These are phyloP conservation scores for Globisporangium irregulare DNA, from an alignment of 352 stramenopile genomes.

Conservation along the genomic window DNA sequence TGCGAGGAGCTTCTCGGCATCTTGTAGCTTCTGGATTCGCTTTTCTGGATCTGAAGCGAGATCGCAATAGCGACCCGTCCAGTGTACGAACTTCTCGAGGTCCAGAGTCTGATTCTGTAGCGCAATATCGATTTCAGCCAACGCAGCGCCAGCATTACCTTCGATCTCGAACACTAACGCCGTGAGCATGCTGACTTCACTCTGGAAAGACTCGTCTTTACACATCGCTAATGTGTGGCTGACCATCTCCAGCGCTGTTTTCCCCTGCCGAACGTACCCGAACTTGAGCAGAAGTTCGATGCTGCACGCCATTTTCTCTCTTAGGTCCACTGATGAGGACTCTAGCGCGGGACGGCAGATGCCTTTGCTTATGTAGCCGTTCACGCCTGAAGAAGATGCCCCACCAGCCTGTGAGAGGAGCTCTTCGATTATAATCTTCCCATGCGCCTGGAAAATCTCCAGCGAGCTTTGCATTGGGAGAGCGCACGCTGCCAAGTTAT, in stretches of 20 bases:
- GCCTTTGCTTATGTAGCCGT: constrained; percentile 1
- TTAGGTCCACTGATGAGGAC: constrained; percentile 18
- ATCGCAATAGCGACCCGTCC: constrained; percentile 31
- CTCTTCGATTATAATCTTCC: constrained; percentile 41
- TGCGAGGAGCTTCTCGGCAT: constrained; percentile 23
- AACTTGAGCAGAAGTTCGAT: constrained; percentile 41
- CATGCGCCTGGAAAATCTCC: constrained; percentile 41
- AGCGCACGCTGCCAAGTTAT: constrained; percentile 37
- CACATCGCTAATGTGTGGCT: constrained; percentile 13
- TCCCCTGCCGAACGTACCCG: constrained; percentile 57
- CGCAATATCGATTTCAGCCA: constrained; percentile 21
- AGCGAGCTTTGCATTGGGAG: constrained; percentile 55
- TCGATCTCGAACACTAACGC: constrained; percentile 40
- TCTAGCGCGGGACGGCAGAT: constrained; percentile 13
- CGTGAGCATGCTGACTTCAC: constrained; percentile 11
- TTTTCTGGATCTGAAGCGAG: constrained; percentile 17
- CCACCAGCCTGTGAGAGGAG: constrained; percentile 24
- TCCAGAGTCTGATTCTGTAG: constrained; percentile 23
- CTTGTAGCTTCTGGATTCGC: constrained; percentile 16
- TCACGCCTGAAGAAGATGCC: not conserved
- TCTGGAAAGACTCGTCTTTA: not conserved
- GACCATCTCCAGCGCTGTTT: constrained; percentile 47
- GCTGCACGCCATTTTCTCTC: constrained; percentile 27
- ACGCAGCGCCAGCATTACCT: constrained; percentile 23
- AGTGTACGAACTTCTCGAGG: constrained; percentile 28